These are phyloP conservation scores for Lagenaria siceraria DNA, from an alignment of 306 rosid genomes.

Conservation along the genomic window DNA sequence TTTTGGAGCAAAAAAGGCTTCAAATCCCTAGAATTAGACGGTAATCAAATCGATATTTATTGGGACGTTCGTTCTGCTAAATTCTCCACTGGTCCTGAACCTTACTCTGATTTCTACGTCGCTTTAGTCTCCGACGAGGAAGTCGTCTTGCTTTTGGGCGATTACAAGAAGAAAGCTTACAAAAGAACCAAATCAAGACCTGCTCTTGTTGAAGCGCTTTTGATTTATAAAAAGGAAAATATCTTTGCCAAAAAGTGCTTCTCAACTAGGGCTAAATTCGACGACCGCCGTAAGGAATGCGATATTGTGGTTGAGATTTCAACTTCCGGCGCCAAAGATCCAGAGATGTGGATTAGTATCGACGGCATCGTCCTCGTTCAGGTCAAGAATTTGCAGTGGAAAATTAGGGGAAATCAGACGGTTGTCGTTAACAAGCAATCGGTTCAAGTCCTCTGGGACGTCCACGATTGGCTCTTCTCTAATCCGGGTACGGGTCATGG, in stretches of 20 bases:
- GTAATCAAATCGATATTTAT: constrained; percentile 40
- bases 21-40: constrained; percentile 50
- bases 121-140: constrained; percentile 61
- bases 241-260: constrained; percentile 74
- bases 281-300: constrained; percentile 41
- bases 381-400: constrained; percentile 81
- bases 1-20: constrained; percentile 82
- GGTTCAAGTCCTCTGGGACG: constrained; percentile 78
- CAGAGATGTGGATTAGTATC: constrained; percentile 90
- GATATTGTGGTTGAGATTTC: constrained; percentile 83
- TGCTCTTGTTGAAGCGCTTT: constrained; percentile 28
- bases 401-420: constrained; percentile 76
- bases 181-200: constrained; percentile 68
- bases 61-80: constrained; percentile 79
- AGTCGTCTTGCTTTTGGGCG: constrained; percentile 65
- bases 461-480: constrained; percentile 71
- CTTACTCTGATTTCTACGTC: constrained; percentile 51
- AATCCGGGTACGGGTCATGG: constrained; percentile 53
- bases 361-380: constrained; percentile 79
- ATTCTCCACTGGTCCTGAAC: constrained; percentile 51
- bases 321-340: constrained; percentile 37
- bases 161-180: constrained; percentile 70
- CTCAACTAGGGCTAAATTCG: constrained; percentile 47
- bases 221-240: constrained; percentile 54
- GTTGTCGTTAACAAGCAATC: constrained; percentile 47